phyloP scores from a whole-genome alignment of 1,139 yeast species.

The Insectozyma bohioensis region DNA sequence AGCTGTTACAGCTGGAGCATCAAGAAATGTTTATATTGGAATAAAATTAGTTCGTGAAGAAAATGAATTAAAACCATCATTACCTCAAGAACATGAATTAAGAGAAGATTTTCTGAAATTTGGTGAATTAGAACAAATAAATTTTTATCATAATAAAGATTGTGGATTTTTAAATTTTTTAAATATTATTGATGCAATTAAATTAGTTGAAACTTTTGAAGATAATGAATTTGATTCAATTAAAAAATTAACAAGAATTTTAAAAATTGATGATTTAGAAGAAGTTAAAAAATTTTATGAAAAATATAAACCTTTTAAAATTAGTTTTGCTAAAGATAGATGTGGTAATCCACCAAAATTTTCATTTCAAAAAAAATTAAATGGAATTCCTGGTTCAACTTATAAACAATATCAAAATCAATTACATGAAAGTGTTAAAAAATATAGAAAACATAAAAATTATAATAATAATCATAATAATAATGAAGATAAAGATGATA shows the following conservation, averaged over 20 bases:
- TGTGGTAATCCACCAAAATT: slow-evolving; percentile 50
- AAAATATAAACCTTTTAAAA: slow-evolving; percentile 38
- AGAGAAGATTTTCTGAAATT: slow-evolving; percentile 38
- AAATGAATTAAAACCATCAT: slow-evolving; percentile 16
- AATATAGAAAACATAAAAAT: slow-evolving; percentile 5
- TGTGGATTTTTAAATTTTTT: slow-evolving; percentile 49
- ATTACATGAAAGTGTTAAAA: slow-evolving; percentile 10
- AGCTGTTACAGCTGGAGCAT: slow-evolving; percentile 51
- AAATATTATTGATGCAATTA: slow-evolving; percentile 40
- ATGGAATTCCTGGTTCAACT: slow-evolving; percentile 12
- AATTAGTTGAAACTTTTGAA: slow-evolving; percentile 29
- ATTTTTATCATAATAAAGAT: slow-evolving; percentile 44
- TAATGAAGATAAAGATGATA: slow-evolving; percentile 14
- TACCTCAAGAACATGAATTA: slow-evolving; percentile 44
- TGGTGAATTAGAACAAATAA: slow-evolving; percentile 49
- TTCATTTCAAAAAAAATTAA: slow-evolving; percentile 34
- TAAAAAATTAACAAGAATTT: slow-evolving; percentile 8
- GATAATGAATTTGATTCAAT: slow-evolving; percentile 14
- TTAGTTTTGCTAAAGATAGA: slow-evolving; percentile 48
- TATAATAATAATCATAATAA: slow-evolving; percentile 2
- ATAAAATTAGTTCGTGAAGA: slow-evolving; percentile 28
- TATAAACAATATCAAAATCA: slow-evolving; percentile 15
- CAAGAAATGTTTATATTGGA: slow-evolving; percentile 50
- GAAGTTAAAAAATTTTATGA: slow-evolving; percentile 36
- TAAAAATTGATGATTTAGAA: slow-evolving; percentile 19